Conservation (phyloP, 257 asterid genomes). For the Oldenlandia corymbosa region DNA sequence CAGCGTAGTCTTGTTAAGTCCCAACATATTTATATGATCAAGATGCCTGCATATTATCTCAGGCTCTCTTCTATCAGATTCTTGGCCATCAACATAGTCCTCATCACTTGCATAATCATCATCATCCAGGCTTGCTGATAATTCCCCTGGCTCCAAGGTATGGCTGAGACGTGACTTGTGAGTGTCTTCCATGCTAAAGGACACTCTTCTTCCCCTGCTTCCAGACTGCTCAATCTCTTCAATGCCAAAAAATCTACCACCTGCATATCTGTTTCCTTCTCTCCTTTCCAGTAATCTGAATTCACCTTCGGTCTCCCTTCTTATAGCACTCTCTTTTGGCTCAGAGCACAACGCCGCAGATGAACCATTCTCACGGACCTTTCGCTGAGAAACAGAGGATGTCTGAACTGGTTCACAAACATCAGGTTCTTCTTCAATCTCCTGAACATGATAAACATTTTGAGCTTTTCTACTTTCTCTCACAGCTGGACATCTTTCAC, state of each 20-base stretch:
- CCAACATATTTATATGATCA: slow-evolving; percentile 82
- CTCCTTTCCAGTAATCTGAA: slow-evolving; percentile 88
- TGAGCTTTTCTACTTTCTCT: slow-evolving; percentile 29
- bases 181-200: slow-evolving; percentile 75
- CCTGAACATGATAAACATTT: slow-evolving; percentile 30
- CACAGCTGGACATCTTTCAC: slow-evolving; percentile 21
- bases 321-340: slow-evolving; percentile 82
- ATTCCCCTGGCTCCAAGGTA: slow-evolving; percentile 55
- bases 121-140: slow-evolving; percentile 59
- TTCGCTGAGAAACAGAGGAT: slow-evolving; percentile 26
- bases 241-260: slow-evolving; percentile 78
- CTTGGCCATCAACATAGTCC: slow-evolving; percentile 64
- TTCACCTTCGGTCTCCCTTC: slow-evolving; percentile 96
- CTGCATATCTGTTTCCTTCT: slow-evolving; percentile 65
- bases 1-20: slow-evolving; percentile 83
- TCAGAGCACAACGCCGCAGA: slow-evolving; percentile 44
- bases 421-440: slow-evolving; percentile 69
- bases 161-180: slow-evolving; percentile 40
- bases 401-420: slow-evolving; percentile 25
- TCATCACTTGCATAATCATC: slow-evolving; percentile 72
- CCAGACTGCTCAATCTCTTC: slow-evolving; percentile 83
- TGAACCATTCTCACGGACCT: slow-evolving; percentile 38
- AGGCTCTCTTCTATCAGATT: slow-evolving; percentile 79
- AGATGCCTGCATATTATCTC: slow-evolving; percentile 82
- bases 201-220: slow-evolving; percentile 75